Percentiles rank a stretch among this genome's conserved stretches.
Evolutionary conservation across 768 basidiomycete species (phyloP).

Genomic region (Leccinum fibrillosum): DNA sequence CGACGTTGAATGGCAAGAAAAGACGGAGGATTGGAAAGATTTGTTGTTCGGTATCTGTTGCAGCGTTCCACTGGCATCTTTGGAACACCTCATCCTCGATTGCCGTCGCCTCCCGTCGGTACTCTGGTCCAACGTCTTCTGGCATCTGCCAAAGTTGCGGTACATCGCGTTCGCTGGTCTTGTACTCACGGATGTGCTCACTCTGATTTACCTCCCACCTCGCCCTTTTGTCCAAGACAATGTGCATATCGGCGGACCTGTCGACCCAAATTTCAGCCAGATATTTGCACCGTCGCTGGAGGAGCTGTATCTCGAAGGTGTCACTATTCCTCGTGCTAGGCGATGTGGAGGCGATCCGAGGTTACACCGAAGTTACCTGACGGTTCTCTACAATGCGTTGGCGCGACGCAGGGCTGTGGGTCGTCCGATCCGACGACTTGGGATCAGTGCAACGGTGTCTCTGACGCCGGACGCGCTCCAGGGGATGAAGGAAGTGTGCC

Average conservation of each 20-base stretch:
- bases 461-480: not conserved
- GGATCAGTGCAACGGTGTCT: not conserved
- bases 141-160: not conserved
- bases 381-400: not conserved
- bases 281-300: not conserved
- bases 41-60: not conserved
- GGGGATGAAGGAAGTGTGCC: not conserved
- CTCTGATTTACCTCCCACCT: not conserved
- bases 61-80: not conserved
- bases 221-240: not conserved
- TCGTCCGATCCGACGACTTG: not conserved
- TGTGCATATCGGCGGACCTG: not conserved
- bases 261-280: not conserved
- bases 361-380: not conserved
- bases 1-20: not conserved
- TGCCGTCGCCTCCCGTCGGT: not conserved
- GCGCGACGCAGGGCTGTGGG: not conserved
- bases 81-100: not conserved
- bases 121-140: not conserved
- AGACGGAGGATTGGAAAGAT: not conserved
- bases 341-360: not conserved
- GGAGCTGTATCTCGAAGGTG: not conserved
- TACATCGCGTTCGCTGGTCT: not conserved
- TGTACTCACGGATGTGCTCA: not conserved
- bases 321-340: not conserved